Evolutionary conservation across 2,329 filamentous ascomycete species (phyloP).

Genomic region (Fusarium nodosum): DNA sequence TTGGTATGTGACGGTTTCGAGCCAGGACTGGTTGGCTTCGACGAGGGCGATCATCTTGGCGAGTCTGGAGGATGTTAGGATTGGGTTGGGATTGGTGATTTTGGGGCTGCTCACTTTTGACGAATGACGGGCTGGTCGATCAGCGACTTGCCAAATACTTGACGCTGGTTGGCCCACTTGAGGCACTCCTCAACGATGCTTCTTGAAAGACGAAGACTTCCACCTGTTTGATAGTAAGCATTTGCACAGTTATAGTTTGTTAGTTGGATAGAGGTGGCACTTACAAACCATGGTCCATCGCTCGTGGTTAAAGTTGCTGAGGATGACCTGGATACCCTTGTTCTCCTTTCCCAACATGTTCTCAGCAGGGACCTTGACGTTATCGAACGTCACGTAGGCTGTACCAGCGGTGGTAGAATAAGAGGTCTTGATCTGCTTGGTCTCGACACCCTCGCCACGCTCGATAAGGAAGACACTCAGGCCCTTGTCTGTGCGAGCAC

Average conservation of each 20-base stretch:
- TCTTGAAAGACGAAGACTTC: slow-evolving; percentile 73
- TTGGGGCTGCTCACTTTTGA: slow-evolving; percentile 71
- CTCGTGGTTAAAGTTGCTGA: slow-evolving; percentile 92
- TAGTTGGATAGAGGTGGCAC: slow-evolving; percentile 41
- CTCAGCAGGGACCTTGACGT: slow-evolving; percentile 85
- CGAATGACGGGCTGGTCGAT: slow-evolving; percentile 87
- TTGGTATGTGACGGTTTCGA: slow-evolving; percentile 87
- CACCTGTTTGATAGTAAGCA: slow-evolving; percentile 55
- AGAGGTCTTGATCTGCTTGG: slow-evolving; percentile 81
- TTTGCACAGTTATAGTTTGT: not conserved
- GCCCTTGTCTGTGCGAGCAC: slow-evolving; percentile 82
- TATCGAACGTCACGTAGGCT: slow-evolving; percentile 84
- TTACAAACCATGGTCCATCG: slow-evolving; percentile 80
- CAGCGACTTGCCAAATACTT: slow-evolving; percentile 85
- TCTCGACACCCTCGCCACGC: slow-evolving; percentile 80
- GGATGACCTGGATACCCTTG: slow-evolving; percentile 86
- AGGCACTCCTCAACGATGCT: slow-evolving; percentile 84
- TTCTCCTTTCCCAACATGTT: slow-evolving; percentile 86
- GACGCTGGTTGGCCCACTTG: slow-evolving; percentile 89
- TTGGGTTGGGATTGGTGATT: not conserved
- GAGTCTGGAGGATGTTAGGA: slow-evolving; percentile 62
- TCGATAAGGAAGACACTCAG: slow-evolving; percentile 83
- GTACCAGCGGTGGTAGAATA: slow-evolving; percentile 86
- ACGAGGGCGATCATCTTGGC: slow-evolving; percentile 88
- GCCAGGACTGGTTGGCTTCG: slow-evolving; percentile 87